These are phyloP conservation scores for Fonsecaea monophora DNA, from an alignment of 2,329 filamentous ascomycete genomes.

Conservation along the genomic window DNA sequence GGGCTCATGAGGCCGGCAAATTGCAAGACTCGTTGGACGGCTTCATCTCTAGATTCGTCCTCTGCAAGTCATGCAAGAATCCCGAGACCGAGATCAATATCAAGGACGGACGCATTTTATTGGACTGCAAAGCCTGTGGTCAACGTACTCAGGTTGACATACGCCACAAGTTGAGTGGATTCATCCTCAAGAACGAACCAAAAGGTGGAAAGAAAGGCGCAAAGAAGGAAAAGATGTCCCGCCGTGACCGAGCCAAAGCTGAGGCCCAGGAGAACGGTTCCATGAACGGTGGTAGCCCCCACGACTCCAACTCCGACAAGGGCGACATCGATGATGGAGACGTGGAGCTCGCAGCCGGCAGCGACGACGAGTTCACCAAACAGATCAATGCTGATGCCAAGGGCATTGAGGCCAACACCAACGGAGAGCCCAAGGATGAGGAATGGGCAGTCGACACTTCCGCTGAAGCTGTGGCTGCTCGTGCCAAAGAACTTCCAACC, in stretches of 20 bases:
- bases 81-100: conserved; percentile 95
- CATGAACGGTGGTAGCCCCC: conserved; percentile 66
- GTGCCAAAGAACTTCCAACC: conserved; percentile 88
- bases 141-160: conserved; percentile 90
- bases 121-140: conserved; percentile 99
- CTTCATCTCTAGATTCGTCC: conserved; percentile 98
- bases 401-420: conserved; percentile 72
- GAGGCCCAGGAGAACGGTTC: conserved; percentile 60
- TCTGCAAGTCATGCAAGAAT: conserved; percentile 99
- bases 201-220: conserved; percentile 90
- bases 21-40: conserved; percentile 98
- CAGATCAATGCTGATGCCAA: conserved; percentile 71
- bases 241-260: conserved; percentile 74
- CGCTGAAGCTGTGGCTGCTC: conserved; percentile 91
- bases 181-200: conserved; percentile 94
- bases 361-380: conserved; percentile 90
- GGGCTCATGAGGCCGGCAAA: conserved; percentile 91
- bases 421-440: conserved; percentile 74
- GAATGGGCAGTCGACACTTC: conserved; percentile 98
- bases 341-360: conserved; percentile 72
- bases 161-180: conserved; percentile 93
- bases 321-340: conserved; percentile 69
- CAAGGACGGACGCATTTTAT: conserved; percentile 88
- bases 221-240: conserved; percentile 92
- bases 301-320: conserved; percentile 69